A percentile compares a stretch with the other conserved stretches of the same genome.
Conservation (phyloP, 2,329 filamentous ascomycete genomes). For the Fusarium nygamai region DNA sequence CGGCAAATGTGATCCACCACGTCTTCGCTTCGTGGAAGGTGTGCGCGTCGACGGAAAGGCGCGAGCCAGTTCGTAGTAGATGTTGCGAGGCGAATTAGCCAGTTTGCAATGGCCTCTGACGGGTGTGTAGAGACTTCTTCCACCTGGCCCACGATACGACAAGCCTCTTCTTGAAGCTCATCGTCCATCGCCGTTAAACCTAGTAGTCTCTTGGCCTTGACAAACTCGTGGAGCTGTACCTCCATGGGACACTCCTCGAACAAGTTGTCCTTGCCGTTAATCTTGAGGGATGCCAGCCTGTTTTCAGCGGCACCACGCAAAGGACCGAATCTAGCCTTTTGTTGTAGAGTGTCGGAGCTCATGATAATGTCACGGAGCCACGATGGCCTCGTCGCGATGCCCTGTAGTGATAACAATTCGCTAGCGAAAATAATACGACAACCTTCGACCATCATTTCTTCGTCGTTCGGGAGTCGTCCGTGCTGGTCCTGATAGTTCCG, state of each 20-base stretch:
- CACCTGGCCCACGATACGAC: conserved; percentile 65
- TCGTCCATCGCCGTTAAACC: conserved; percentile 69
- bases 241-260: conserved; percentile 68
- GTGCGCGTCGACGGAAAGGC: conserved; percentile 64
- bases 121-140: conserved; percentile 62
- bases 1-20: conserved; percentile 59
- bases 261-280: conserved; percentile 67
- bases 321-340: conserved; percentile 59
- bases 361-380: conserved; percentile 71
- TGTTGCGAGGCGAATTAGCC: conserved; percentile 64
- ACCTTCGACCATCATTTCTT: conserved; percentile 67
- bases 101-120: conserved; percentile 63
- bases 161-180: conserved; percentile 69
- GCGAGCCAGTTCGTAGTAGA: conserved; percentile 64
- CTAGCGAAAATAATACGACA: conserved; percentile 66
- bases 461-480: conserved; percentile 57
- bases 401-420: conserved; percentile 57
- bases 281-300: conserved; percentile 59
- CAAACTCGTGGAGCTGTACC: conserved; percentile 63
- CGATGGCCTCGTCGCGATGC: conserved; percentile 51
- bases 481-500: conserved; percentile 55
- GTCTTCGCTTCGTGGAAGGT: conserved; percentile 66
- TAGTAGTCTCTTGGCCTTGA: conserved; percentile 60
- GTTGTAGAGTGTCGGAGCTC: conserved; percentile 54
- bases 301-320: conserved; percentile 58